Percentiles rank a stretch among this genome's conserved stretches.
Conservation (phyloP, 345 rosid genomes). For the Litchi chinensis region DNA sequence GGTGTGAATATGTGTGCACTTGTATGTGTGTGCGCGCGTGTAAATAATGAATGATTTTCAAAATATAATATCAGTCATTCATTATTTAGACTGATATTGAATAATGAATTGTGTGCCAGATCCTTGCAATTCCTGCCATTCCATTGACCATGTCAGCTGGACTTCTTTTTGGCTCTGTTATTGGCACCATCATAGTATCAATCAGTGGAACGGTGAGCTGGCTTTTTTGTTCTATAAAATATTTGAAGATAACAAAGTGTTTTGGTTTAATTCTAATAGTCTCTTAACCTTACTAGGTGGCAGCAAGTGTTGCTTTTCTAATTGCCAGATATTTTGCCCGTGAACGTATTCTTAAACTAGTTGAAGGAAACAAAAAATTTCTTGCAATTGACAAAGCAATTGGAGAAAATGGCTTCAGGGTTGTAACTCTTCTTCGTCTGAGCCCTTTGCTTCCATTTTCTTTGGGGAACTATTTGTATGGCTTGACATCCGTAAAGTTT, state of each 20-base stretch:
- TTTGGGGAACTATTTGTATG: constrained; percentile 90
- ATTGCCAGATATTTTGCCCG: constrained; percentile 99
- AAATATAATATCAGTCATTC: not conserved
- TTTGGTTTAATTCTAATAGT: constrained; percentile 19
- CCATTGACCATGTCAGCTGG: constrained; percentile 99
- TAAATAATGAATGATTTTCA: not conserved
- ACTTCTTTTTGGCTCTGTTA: constrained; percentile 85
- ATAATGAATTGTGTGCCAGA: constrained; percentile 39
- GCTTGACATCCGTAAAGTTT: constrained; percentile 93
- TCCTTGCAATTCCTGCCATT: constrained; percentile 93
- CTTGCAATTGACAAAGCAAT: constrained; percentile 97
- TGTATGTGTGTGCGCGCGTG: too few relatives aligned
- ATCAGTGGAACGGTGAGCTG: constrained; percentile 92
- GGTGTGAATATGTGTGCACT: not conserved
- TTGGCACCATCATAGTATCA: constrained; percentile 96
- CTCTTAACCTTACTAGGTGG: constrained; percentile 56
- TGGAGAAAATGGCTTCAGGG: constrained; percentile 92
- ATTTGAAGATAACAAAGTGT: constrained; percentile 4
- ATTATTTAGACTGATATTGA: constrained; percentile 18
- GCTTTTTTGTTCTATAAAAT: not conserved
- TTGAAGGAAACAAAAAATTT: constrained; percentile 92
- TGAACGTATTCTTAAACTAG: constrained; percentile 89
- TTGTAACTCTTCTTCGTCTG: constrained; percentile 88
- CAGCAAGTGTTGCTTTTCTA: constrained; percentile 89
- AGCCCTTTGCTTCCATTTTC: constrained; percentile 99